These are phyloP conservation scores for Alternaria sp. DNA, from an alignment of 2,329 filamentous ascomycete species.

Conservation along the genomic window DNA sequence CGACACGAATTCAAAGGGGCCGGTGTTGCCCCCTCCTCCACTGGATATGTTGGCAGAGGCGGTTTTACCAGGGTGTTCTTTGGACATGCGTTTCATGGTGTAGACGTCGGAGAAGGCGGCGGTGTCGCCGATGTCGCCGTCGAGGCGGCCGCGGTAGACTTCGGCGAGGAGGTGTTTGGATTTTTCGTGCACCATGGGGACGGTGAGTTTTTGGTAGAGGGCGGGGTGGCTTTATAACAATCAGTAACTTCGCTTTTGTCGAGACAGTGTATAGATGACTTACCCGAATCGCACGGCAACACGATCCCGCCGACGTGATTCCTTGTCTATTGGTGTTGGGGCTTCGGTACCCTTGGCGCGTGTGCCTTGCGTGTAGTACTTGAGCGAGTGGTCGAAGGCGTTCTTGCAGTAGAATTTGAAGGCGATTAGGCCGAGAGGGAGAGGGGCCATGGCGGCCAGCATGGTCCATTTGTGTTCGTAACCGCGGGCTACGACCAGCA, in stretches of 20 bases:
- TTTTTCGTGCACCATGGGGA: conserved; percentile 93
- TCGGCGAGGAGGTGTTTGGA: conserved; percentile 85
- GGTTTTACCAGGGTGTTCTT: conserved; percentile 62
- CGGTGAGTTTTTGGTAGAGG: conserved; percentile 86
- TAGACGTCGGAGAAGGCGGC: conserved; percentile 85
- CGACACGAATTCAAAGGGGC: conserved; percentile 86
- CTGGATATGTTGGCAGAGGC: conserved; percentile 13
- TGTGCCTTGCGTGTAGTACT: conserved; percentile 77
- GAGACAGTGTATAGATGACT: too few relatives aligned
- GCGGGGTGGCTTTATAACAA: too few relatives aligned
- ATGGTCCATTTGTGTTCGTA: conserved; percentile 53
- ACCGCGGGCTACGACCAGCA: conserved; percentile 75
- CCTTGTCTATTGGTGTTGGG: conserved; percentile 50
- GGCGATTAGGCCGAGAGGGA: conserved; percentile 76
- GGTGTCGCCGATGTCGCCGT: conserved; percentile 61
- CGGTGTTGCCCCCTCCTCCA: conserved; percentile 13
- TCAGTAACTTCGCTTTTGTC: too few relatives aligned
- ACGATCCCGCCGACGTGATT: conserved; percentile 64
- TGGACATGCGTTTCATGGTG: conserved; percentile 78
- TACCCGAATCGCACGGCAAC: conserved; percentile 75
- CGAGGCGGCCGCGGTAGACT: conserved; percentile 82
- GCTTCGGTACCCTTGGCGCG: conserved; percentile 58
- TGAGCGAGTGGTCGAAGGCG: conserved; percentile 78
- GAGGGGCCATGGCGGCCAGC: conserved; percentile 73
- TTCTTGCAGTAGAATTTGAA: conserved; percentile 88